Percentiles rank a stretch among this genome's conserved stretches.
Evolutionary conservation across 2,329 filamentous ascomycete species (phyloP).

Genomic region (Neonectria coccinea): DNA sequence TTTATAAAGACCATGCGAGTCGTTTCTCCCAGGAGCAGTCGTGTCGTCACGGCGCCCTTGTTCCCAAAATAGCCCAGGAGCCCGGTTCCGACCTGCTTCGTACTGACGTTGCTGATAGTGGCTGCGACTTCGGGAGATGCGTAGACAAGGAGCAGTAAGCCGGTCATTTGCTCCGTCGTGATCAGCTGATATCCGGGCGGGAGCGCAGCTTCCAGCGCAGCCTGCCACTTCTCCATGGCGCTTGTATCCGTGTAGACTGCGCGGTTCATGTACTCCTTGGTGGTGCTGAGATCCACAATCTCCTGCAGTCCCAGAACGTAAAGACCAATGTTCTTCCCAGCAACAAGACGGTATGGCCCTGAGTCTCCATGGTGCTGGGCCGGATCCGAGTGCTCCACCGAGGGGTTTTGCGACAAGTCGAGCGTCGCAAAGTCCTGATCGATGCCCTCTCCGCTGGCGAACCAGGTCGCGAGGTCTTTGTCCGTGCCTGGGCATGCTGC

Average conservation of each 20-base stretch:
- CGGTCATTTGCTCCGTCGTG: constrained; percentile 86
- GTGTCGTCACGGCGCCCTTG: constrained; percentile 87
- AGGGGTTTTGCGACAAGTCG: constrained; percentile 55
- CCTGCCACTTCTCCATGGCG: constrained; percentile 82
- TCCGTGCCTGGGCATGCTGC: constrained; percentile 86
- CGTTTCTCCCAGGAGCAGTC: constrained; percentile 88
- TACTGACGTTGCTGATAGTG: constrained; percentile 84
- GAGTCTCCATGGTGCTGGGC: constrained; percentile 52
- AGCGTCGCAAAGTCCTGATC: constrained; percentile 71
- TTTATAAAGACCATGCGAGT: constrained; percentile 92
- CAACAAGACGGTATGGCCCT: constrained; percentile 59
- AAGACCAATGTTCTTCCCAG: constrained; percentile 80
- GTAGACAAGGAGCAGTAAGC: constrained; percentile 86
- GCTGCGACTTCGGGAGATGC: constrained; percentile 81
- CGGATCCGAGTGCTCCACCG: constrained; percentile 48
- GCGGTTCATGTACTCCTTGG: constrained; percentile 79
- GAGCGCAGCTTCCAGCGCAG: constrained; percentile 77
- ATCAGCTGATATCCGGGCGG: constrained; percentile 82
- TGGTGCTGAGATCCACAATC: constrained; percentile 85
- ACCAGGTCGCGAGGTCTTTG: constrained; percentile 90
- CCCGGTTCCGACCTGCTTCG: constrained; percentile 86
- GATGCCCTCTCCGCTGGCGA: constrained; percentile 80
- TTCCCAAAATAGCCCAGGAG: constrained; percentile 95
- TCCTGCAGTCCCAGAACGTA: constrained; percentile 95
- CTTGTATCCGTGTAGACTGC: constrained; percentile 77